Conservation (phyloP, 352 stramenopile genomes). For the Aphanomyces cochlioides region DNA sequence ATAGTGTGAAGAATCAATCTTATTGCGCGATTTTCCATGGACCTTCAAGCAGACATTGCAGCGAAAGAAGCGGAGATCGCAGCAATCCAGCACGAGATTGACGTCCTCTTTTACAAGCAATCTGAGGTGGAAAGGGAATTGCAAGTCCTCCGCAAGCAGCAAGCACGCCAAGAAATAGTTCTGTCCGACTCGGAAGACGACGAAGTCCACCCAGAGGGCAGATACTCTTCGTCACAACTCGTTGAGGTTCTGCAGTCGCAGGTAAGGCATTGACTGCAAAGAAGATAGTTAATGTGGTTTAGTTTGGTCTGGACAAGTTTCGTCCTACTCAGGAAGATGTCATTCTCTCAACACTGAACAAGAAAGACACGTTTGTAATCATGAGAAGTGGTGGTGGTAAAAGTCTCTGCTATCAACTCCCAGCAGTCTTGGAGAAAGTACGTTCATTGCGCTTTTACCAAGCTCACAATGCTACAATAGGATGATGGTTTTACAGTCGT, state of each 20-base stretch:
- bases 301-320: conserved; percentile 84
- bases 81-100: conserved; percentile 55
- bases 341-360: conserved; percentile 86
- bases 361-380: conserved; percentile 88
- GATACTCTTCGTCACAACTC: not conserved
- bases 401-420: conserved; percentile 88
- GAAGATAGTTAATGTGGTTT: not conserved
- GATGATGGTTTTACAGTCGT: conserved; percentile 82
- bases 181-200: conserved; percentile 12
- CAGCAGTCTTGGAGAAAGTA: conserved; percentile 54
- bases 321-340: conserved; percentile 87
- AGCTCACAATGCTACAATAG: conserved; percentile 6
- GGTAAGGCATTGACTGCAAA: not conserved
- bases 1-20: no score
- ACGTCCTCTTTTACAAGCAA: conserved; percentile 46
- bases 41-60: conserved; percentile 2
- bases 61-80: conserved; percentile 39
- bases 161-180: conserved; percentile 40
- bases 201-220: conserved; percentile 14
- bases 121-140: conserved; percentile 43
- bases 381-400: conserved; percentile 90
- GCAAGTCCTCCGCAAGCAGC: conserved; percentile 21
- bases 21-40: not conserved
- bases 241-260: not conserved
- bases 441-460: not conserved